Base-by-base conservation (phyloP, 768 basidiomycete species). In the Leccinum uliginosum region DNA sequence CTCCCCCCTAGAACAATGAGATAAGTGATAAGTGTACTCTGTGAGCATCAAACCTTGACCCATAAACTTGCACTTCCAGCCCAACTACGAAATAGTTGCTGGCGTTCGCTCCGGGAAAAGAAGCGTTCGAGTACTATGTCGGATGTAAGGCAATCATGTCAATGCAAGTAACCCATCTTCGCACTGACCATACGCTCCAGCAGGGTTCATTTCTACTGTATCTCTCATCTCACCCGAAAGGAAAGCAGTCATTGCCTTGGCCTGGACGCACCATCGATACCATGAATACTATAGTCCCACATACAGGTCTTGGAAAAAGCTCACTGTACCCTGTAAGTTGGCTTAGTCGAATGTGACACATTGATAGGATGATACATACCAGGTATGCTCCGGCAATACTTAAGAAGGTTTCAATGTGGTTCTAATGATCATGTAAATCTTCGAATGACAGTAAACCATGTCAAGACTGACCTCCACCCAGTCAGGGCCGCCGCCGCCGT, bases 221-320 rank as follows among this genome's bases (percentile, higher is more conserved):
- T 96, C 92, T 68, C 88, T 87, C 86, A 98, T 97, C 73, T 98
- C 96, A 11, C 96, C 96, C 0, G 91, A 93, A 40, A 98, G 76
- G 69, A 98, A 92, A 0, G 97, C 95, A 0, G 94, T 73, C 91
- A 98, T 94, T 0, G 95, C 90, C 75, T 98, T 99, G 1, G 91
- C 80, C 91, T 91, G 45, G 17, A n/a, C n/a, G 15, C 48, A 50
- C n/a, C 17, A 3, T 50, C 45, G 27, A 32, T 32, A 24, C 32
- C 30, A 55, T 46, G 34, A 19, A 40, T 17, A 43, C 19, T 24
- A 48, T 50, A 11, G 38, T 26, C 17, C 17, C 34, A n/a, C 10
- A 30, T 1, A 38, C 35, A 21, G 1, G 8, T 52, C 26, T 51
- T n/a, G 10, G 26, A 12, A 43, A 9, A 50, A 19, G 68, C 86